phyloP scores from a whole-genome alignment of 2,329 filamentous ascomycete species.

The Coleophoma crateriformis region DNA sequence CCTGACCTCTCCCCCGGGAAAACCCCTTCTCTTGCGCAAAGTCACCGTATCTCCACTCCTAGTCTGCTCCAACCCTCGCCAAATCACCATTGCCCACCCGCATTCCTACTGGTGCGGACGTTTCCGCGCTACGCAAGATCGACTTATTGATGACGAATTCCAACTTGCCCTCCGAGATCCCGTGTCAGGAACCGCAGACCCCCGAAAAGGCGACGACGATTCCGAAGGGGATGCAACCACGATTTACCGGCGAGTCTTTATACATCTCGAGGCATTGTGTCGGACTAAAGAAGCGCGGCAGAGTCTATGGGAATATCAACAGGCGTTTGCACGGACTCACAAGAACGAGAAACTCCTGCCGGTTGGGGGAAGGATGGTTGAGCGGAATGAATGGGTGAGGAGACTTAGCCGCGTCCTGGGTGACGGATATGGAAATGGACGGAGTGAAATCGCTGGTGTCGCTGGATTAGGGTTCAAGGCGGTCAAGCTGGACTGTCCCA shows the following conservation, averaged over 20 bases:
- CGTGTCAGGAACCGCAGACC: no score
- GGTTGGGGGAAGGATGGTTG: constrained; percentile 3
- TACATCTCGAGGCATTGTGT: constrained; percentile 40
- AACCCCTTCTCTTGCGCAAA: neutral
- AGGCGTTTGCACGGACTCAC: constrained; percentile 34
- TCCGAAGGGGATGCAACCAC: no score
- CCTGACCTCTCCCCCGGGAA: neutral
- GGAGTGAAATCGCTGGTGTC: no score
- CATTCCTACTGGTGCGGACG: constrained; percentile 58
- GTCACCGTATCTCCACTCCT: constrained; percentile 7
- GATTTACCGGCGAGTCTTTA: constrained; percentile 36
- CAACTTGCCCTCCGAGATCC: no score
- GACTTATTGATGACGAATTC: no score
- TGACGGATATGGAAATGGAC: neutral
- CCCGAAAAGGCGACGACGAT: no score
- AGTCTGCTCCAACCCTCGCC: constrained; percentile 12
- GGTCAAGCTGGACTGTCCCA: no score
- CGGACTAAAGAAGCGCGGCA: constrained; percentile 39
- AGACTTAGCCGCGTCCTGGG: constrained; percentile 6
- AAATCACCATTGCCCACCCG: constrained; percentile 37
- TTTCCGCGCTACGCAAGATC: constrained; percentile 29
- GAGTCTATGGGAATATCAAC: constrained; percentile 44
- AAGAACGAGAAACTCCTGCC: constrained; percentile 9
- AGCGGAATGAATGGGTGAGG: neutral
- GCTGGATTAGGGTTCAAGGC: no score